A percentile compares a stretch with the other conserved stretches of the same genome.
Conservation (phyloP, 2,329 filamentous ascomycete genomes). For the Trichoderma atroviride region DNA sequence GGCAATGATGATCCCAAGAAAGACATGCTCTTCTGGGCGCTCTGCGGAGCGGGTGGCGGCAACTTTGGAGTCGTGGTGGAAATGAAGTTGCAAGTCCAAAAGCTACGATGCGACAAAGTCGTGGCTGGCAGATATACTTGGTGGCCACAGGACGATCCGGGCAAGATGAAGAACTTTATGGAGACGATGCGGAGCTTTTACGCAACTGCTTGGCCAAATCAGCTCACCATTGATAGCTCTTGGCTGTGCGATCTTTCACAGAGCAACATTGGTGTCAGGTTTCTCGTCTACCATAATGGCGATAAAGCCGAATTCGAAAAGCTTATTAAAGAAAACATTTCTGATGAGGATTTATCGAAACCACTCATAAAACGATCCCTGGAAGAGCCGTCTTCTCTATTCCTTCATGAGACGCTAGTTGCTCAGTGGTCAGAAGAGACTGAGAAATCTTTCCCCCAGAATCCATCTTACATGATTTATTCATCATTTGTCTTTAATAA, state of each 20-base stretch:
- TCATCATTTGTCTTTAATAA: constrained; percentile 31
- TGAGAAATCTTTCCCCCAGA: constrained; percentile 27
- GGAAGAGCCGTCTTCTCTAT: constrained; percentile 32
- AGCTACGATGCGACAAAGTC: constrained; percentile 25
- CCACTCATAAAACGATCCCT: constrained; percentile 33
- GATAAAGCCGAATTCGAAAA: constrained; percentile 11
- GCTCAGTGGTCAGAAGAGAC: constrained; percentile 37
- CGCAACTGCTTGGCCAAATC: constrained; percentile 32
- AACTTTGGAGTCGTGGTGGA: constrained; percentile 45
- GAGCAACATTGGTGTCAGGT: constrained; percentile 20
- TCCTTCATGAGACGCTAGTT: constrained; percentile 37
- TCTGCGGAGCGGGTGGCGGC: constrained; percentile 45
- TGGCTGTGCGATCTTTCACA: constrained; percentile 30
- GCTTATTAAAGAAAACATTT: constrained; percentile 18
- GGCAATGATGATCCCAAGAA: constrained; percentile 29
- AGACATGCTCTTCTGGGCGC: constrained; percentile 43
- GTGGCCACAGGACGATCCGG: constrained; percentile 10
- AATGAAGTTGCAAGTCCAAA: constrained; percentile 35
- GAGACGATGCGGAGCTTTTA: constrained; percentile 36
- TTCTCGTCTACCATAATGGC: constrained; percentile 30
- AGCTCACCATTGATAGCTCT: constrained; percentile 36
- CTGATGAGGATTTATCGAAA: neutral
- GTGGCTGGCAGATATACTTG: constrained; percentile 36
- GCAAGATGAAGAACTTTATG: constrained; percentile 3
- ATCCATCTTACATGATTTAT: constrained; percentile 34